A percentile compares a stretch with the other conserved stretches of the same genome.
Evolutionary conservation across 192 early-diverging fungal genomes (phyloP).

Genomic region (Dissophora globulifera): DNA sequence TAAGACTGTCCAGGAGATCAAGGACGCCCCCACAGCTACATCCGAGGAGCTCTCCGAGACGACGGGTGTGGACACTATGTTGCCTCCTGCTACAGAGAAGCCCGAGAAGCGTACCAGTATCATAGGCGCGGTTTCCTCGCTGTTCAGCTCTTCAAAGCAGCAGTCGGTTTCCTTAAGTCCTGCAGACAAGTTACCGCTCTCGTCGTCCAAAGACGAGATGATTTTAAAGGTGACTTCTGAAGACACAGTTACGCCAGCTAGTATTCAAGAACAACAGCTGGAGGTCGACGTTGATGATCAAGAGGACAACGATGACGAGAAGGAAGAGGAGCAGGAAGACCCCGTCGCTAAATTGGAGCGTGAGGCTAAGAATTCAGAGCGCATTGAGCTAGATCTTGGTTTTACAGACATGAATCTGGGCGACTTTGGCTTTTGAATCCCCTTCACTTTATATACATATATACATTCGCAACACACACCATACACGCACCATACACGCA

Average conservation of each 20-base stretch:
- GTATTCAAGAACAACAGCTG: background rate
- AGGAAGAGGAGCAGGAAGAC: constrained; percentile 18
- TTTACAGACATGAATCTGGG: constrained; percentile 16
- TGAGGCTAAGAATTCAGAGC: constrained; percentile 28
- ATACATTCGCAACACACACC: no score
- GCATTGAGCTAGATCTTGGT: constrained; percentile 39
- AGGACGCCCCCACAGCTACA: background rate
- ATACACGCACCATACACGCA: no score
- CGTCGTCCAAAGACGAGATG: constrained; percentile 19
- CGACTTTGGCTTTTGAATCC: constrained; percentile 26
- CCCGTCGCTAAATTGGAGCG: constrained; percentile 18
- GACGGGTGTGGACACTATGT: background rate
- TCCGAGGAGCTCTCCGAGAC: no score
- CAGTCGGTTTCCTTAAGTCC: background rate
- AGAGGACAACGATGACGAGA: constrained; percentile 3
- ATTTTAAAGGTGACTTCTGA: constrained; percentile 2
- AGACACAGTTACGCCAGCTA: background rate
- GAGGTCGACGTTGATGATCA: background rate
- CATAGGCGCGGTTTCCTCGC: constrained; percentile 24
- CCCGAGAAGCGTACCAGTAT: constrained; percentile 38
- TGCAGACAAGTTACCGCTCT: background rate
- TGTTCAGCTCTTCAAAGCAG: constrained; percentile 17
- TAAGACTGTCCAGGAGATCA: background rate
- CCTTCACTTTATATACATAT: no score
- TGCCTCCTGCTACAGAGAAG: background rate